Base-by-base conservation (phyloP, 176 grass and related monocot species). In the Avena sativa region DNA sequence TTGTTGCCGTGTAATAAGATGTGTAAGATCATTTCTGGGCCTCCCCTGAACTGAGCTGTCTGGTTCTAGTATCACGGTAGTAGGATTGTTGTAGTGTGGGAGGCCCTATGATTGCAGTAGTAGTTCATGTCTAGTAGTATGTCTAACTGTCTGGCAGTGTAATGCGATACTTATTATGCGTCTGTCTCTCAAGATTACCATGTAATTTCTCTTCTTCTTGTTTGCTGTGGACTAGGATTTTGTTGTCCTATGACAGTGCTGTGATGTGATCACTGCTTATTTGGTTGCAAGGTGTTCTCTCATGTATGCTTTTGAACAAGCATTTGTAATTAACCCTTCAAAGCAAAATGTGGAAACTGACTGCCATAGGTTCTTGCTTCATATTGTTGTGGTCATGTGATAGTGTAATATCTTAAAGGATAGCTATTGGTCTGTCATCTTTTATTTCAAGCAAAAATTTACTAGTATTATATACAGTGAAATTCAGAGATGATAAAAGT, bases 111-210 rank as follows among this genome's bases (percentile, higher is more conserved):
- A 47, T 75, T 80, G 75, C 60, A 16, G 64, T 79, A 7, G 6
- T 84, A 81, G 81, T 91, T 76, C 77, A 62, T 66, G 68, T 47
- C 60, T 85, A 76, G 81, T 58, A 34, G 59, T 88, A 43, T 43
- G 40, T 43, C 40, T 43, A 70, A 85, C 81, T 70, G 9, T 13
- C 68, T 60, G 1, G 52, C 69, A 61, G 71, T 17, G 52, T 85
- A 88, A 81, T 81, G 61, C 4, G 50, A 77, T 80, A 63, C 85
- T 23, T 81, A 84, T 88, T 81, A 91, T 91, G 81, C 51, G 59
- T 60, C 44, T 9, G 50, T 16, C 30, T 74, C 76, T 53, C 11
- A 20, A 84, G 48, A 53, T 76, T 81, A 81, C 17, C 21, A 65
- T 87, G 61, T 30, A 71, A 70, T 71, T 77, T 40, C 30, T 25